Evolutionary conservation across 2,329 filamentous ascomycete genomes (phyloP).

Genomic region (Penicillium italicum): DNA sequence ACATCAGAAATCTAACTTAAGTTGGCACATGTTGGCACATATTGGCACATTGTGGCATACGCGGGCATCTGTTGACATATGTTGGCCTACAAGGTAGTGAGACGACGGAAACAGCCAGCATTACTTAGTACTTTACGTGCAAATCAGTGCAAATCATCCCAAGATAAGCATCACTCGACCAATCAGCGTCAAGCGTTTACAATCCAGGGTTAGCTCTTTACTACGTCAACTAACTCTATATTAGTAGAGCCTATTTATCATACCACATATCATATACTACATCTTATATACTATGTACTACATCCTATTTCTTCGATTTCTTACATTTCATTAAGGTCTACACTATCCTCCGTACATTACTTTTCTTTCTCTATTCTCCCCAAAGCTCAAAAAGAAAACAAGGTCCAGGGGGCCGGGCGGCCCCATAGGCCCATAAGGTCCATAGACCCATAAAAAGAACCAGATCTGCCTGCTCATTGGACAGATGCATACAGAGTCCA

Average conservation of each 20-base stretch:
- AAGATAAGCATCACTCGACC: conserved; percentile 33
- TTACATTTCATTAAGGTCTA: not conserved
- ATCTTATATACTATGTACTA: no score
- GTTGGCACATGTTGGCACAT: no score
- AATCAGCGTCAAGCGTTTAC: conserved; percentile 32
- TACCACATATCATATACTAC: no score
- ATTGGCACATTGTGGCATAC: no score
- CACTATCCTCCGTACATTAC: not conserved
- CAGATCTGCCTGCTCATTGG: conserved; percentile 1
- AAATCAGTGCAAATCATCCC: conserved; percentile 16
- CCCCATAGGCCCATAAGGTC: not conserved
- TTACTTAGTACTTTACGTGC: conserved; percentile 17
- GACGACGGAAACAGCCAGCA: conserved; percentile 1
- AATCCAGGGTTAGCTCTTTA: conserved; percentile 35
- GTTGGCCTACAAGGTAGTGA: no score
- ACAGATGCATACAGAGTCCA: not conserved
- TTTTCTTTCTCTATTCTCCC: not conserved
- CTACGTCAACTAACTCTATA: conserved; percentile 31
- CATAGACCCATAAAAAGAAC: not conserved
- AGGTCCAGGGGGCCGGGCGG: conserved; percentile 4
- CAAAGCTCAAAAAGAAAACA: not conserved
- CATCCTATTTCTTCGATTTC: no score
- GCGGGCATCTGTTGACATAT: no score
- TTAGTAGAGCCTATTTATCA: no score
- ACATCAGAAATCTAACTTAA: not conserved